Conservation (phyloP, 306 rosid species). For the Clitoria ternatea region DNA sequence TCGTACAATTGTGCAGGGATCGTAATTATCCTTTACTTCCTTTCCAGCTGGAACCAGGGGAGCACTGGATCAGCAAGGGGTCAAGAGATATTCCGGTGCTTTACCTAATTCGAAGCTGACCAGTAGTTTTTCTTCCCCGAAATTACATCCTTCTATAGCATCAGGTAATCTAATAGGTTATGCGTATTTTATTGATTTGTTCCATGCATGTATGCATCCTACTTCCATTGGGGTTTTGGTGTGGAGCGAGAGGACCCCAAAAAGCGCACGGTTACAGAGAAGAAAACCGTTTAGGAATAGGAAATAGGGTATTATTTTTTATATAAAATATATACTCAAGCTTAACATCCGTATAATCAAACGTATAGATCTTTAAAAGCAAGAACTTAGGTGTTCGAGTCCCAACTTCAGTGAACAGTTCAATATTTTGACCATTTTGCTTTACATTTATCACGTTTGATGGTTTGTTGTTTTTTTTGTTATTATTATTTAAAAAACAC, state of each 20-base stretch:
- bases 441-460: background rate
- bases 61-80: conserved; percentile 52
- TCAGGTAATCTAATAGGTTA: conserved; percentile 44
- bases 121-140: conserved; percentile 54
- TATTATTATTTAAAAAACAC: background rate
- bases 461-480: background rate
- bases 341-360: background rate
- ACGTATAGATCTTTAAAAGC: background rate
- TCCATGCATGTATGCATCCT: background rate
- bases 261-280: background rate
- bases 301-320: background rate
- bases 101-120: conserved; percentile 51
- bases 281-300: background rate
- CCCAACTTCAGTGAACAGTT: background rate
- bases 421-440: background rate
- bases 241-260: background rate
- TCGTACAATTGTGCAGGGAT: background rate
- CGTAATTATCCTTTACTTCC: background rate
- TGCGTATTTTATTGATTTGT: background rate
- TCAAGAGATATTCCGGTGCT: conserved; percentile 53
- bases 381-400: background rate
- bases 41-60: conserved; percentile 55
- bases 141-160: conserved; percentile 50
- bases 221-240: background rate
- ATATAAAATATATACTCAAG: background rate